Evolutionary conservation across 2,329 filamentous ascomycete species (phyloP), one percentile per base, ranked within the genome.

Genomic region (Diplodia mutila): DNA sequence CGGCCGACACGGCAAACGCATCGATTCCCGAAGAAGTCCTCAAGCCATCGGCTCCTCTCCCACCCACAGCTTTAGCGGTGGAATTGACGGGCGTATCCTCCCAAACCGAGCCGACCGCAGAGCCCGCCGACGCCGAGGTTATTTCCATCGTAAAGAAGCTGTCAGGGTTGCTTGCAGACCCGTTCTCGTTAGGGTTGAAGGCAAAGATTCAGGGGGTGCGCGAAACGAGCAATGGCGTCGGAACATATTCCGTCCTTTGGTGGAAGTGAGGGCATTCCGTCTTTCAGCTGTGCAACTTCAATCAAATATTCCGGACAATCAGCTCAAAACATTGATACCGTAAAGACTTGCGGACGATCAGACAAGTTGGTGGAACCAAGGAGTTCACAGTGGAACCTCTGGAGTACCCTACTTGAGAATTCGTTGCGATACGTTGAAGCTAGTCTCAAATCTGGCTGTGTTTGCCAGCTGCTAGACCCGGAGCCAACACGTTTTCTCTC

Each of bases 101-200:
- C n/a, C 42, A 21, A 5, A 21, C 39, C 12, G 25, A 4, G 14
- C 21, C 32, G 25, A 6, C n/a, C 21, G n/a, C 7, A 16, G 42
- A n/a, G 14, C 21, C 52, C 4, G 52, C 55, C 18, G 66, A 72
- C 67, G 68, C 71, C 29, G 76, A 79, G 63, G 75, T 79, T 69
- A 73, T 73, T 2, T 75, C 76, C 0, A 76, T 78, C n/a, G 73
- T 74, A 1, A 75, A 76, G 68, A 78, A 77, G 69, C 69, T 79
- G 16, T 75, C 73, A 1, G 27, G 70, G 4, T 69, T 79, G 25
- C 72, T 79, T 2, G 75, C 71, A 1, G 76, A 79, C 68, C 77
- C 77, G 7, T 79, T 78, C 63, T 77, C 77, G 9, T 70, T 77
- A 32, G 77, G 74, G 66, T 75, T 77, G 59, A 34, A 72, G 34